phyloP scores from a whole-genome alignment of 768 basidiomycete species.

The Tulasnella sp. region DNA sequence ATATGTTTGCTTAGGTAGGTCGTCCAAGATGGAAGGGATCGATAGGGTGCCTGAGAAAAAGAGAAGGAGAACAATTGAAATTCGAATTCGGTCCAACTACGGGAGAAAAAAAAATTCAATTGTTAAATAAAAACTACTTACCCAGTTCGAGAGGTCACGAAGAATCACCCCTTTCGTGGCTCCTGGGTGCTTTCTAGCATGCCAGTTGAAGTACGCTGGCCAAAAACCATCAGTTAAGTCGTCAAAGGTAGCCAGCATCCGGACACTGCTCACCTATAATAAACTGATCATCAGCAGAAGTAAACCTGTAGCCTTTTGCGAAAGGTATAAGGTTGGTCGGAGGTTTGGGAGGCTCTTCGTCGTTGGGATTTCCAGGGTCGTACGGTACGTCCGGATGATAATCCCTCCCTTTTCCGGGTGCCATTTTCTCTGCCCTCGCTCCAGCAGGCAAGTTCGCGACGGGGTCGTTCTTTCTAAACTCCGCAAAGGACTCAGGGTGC shows the following conservation, averaged over 20 bases:
- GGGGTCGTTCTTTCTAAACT: slow-evolving; percentile 6
- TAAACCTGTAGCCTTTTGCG: slow-evolving; percentile 12
- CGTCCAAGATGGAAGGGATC: slow-evolving; percentile 14
- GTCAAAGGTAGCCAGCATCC: neutral
- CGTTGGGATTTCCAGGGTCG: neutral
- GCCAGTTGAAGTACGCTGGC: slow-evolving; percentile 15
- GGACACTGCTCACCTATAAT: neutral
- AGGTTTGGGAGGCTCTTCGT: slow-evolving; percentile 4
- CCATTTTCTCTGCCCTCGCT: neutral
- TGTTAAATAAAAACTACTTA: neutral
- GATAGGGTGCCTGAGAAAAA: slow-evolving; percentile 11
- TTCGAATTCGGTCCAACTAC: neutral
- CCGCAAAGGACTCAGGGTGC: slow-evolving; percentile 9
- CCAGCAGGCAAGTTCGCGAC: neutral
- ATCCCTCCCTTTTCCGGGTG: neutral
- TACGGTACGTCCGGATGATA: neutral
- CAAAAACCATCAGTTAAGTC: neutral
- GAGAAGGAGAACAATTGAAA: neutral
- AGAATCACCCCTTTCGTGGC: slow-evolving; percentile 4
- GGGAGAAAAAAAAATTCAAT: neutral
- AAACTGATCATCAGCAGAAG: slow-evolving; percentile 10
- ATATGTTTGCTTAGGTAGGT: slow-evolving; percentile 12
- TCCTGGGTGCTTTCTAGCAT: neutral
- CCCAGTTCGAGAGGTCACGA: slow-evolving; percentile 7
- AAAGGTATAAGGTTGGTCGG: slow-evolving; percentile 13